phyloP scores from a whole-genome alignment of 2,329 filamentous ascomycete species.

The Ophiostoma sp. region DNA sequence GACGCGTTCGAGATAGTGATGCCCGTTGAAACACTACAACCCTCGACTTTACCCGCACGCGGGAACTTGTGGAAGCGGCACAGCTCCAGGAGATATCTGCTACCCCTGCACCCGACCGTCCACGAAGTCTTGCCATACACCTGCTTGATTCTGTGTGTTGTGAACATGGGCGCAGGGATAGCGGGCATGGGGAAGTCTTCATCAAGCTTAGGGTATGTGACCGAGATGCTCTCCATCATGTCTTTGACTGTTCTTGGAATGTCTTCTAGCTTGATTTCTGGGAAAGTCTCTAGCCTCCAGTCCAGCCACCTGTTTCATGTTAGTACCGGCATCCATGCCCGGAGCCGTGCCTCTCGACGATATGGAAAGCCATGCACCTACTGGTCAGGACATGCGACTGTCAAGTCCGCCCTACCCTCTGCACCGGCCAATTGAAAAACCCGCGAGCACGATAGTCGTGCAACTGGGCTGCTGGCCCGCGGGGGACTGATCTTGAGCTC shows the following conservation, averaged over 20 bases:
- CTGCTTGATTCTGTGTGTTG: conserved; percentile 28
- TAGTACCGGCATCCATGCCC: conserved; percentile 18
- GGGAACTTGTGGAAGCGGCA: conserved; percentile 34
- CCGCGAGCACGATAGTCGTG: conserved; percentile 18
- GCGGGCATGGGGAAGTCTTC: conserved; percentile 31
- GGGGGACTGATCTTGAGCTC: conserved; percentile 26
- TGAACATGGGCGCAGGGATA: conserved; percentile 23
- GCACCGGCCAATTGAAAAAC: conserved; percentile 21
- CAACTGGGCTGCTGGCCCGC: background rate
- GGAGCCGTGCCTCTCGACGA: too few relatives aligned
- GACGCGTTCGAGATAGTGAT: conserved; percentile 14
- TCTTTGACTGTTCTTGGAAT: conserved; percentile 27
- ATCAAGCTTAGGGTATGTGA: conserved; percentile 25
- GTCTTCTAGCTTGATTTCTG: conserved; percentile 25
- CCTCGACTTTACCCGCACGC: background rate
- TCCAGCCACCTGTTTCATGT: conserved; percentile 33
- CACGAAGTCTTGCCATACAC: conserved; percentile 34
- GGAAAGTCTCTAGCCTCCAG: conserved; percentile 36
- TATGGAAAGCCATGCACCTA: conserved; percentile 24
- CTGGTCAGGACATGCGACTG: conserved; percentile 34
- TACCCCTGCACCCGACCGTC: conserved; percentile 32
- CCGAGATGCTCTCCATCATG: conserved; percentile 29
- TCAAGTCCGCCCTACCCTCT: conserved; percentile 26
- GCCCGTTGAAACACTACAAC: background rate
- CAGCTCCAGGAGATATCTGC: conserved; percentile 35